Percentiles rank a stretch among this genome's conserved stretches.
phyloP scores from a whole-genome alignment of 2,329 filamentous ascomycete species.

The Xylariaceae sp. region DNA sequence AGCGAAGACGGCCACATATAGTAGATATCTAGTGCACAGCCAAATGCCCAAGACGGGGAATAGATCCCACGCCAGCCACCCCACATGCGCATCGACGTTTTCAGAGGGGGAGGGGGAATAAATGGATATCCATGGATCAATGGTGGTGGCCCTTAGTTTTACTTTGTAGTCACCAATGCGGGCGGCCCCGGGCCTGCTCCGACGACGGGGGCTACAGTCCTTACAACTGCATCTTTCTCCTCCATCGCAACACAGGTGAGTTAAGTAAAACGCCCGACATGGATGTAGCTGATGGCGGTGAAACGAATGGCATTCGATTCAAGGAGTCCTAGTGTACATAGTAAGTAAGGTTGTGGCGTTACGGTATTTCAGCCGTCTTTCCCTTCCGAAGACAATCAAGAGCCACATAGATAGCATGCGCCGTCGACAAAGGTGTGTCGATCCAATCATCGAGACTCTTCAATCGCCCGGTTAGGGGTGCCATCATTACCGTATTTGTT shows the following conservation, averaged over 20 bases:
- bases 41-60: conserved; percentile 17
- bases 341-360: too few species aligned
- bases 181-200: conserved; percentile 5
- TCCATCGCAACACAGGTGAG: neutral
- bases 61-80: conserved; percentile 8
- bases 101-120: conserved; percentile 14
- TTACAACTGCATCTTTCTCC: conserved; percentile 5
- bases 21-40: neutral
- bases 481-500: neutral
- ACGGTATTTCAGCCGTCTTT: too few species aligned
- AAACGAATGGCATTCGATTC: neutral
- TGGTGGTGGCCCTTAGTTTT: conserved; percentile 11
- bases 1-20: conserved; percentile 4
- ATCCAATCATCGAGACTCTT: neutral
- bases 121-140: conserved; percentile 2
- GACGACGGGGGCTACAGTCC: neutral
- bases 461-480: too few species aligned
- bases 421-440: neutral
- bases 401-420: neutral
- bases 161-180: conserved; percentile 1
- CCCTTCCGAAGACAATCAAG: neutral
- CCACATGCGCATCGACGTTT: conserved; percentile 28
- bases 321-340: too few species aligned
- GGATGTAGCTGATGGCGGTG: neutral
- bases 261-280: neutral